phyloP scores from a whole-genome alignment of 2,329 filamentous ascomycete genomes.

The Botrytis medusae region DNA sequence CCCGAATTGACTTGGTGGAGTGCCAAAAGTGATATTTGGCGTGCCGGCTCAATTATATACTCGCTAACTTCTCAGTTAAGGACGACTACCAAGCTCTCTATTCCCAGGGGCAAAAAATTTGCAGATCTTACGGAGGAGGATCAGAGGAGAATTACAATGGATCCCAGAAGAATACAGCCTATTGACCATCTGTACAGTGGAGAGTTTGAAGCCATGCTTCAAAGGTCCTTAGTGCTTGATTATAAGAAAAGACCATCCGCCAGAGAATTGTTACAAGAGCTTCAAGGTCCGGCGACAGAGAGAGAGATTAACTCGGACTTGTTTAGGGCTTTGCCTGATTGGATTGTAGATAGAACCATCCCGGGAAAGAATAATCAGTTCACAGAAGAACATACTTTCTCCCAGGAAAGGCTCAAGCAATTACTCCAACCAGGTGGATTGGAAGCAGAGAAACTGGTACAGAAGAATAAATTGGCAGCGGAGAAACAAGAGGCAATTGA shows the following conservation, averaged over 20 bases:
- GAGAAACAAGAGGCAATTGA: too few species aligned
- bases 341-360: background rate
- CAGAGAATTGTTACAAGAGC: background rate
- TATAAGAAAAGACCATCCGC: background rate
- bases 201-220: background rate
- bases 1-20: background rate
- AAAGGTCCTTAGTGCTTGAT: background rate
- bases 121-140: background rate
- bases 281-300: background rate
- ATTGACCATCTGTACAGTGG: background rate
- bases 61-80: background rate
- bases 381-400: background rate
- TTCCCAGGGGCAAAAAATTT: background rate
- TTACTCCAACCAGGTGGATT: background rate
- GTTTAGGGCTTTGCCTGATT: constrained; percentile 3
- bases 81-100: background rate
- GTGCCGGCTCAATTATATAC: constrained; percentile 1
- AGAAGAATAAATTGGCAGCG: background rate
- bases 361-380: background rate
- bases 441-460: background rate
- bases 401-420: background rate
- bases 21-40: constrained; percentile 12
- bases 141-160: background rate
- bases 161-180: background rate
- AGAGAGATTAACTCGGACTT: background rate